Conservation (phyloP, 768 basidiomycete genomes). For the Phlegmacium glaucopus region DNA sequence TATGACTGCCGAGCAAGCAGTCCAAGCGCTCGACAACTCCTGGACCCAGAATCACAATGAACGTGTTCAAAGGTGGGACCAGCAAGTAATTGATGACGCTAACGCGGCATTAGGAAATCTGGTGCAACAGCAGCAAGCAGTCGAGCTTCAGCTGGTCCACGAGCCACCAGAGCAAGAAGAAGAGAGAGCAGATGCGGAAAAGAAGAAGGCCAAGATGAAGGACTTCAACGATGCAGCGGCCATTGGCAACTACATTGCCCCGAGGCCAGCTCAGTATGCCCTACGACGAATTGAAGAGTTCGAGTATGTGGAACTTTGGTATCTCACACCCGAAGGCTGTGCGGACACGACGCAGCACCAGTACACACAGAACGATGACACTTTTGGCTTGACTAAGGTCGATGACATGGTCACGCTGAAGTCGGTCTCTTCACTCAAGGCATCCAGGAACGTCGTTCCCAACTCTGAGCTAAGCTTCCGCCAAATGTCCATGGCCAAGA, state of each 20-base stretch:
- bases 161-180: too few species aligned
- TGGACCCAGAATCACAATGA: too few species aligned
- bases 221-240: background rate
- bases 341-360: background rate
- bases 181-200: too few species aligned
- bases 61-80: too few species aligned
- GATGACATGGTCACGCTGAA: background rate
- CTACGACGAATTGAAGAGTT: background rate
- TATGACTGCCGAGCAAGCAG: too few species aligned
- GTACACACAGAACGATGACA: background rate
- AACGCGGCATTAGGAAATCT: too few species aligned
- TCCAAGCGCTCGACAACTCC: too few species aligned
- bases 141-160: too few species aligned
- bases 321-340: conserved; percentile 10
- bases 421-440: background rate
- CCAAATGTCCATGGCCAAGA: background rate
- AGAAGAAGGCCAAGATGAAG: too few species aligned
- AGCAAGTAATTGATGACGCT: too few species aligned
- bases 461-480: background rate
- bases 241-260: background rate
- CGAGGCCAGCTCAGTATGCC: conserved; percentile 2
- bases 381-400: too few species aligned
- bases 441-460: background rate
- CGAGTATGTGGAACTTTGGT: conserved; percentile 11
- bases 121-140: too few species aligned